Conservation (phyloP, 331 rosid species). For the Acacia concinna region DNA sequence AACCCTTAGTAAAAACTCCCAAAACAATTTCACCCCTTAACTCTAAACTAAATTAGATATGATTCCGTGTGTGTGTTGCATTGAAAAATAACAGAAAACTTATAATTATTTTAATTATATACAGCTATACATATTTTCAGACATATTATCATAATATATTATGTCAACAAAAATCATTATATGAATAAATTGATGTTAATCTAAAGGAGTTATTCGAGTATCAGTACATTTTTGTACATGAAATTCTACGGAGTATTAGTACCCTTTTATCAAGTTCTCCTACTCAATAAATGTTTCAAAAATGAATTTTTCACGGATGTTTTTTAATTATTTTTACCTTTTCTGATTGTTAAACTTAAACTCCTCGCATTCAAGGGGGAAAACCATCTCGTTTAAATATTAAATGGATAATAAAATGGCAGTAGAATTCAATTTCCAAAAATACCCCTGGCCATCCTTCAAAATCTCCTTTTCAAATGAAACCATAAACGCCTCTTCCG, state of each 20-base stretch:
- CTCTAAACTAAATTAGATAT: too few species aligned
- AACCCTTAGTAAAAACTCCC: too few species aligned
- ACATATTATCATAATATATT: neutral
- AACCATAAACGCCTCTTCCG: neutral
- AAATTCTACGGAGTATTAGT: too few species aligned
- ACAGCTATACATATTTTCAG: neutral
- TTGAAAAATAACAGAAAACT: too few species aligned
- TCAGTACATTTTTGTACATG: too few species aligned
- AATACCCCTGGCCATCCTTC: constrained; percentile 40
- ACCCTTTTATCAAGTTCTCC: too few species aligned
- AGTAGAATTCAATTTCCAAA: constrained; percentile 25
- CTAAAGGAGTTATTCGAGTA: too few species aligned
- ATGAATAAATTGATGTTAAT: neutral
- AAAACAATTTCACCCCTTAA: too few species aligned
- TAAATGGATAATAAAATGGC: neutral
- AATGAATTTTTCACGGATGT: too few species aligned
- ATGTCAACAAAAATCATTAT: too few species aligned
- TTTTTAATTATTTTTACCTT: neutral
- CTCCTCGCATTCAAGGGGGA: too few species aligned
- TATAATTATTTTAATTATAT: neutral
- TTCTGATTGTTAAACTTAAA: neutral
- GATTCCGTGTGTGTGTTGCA: neutral
- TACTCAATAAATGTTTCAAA: too few species aligned
- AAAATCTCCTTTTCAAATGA: constrained; percentile 33
- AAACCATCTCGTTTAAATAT: neutral